Evolutionary conservation across 2,329 filamentous ascomycete species (phyloP).

Genomic region (Ophiosphaerella herpotricha): DNA sequence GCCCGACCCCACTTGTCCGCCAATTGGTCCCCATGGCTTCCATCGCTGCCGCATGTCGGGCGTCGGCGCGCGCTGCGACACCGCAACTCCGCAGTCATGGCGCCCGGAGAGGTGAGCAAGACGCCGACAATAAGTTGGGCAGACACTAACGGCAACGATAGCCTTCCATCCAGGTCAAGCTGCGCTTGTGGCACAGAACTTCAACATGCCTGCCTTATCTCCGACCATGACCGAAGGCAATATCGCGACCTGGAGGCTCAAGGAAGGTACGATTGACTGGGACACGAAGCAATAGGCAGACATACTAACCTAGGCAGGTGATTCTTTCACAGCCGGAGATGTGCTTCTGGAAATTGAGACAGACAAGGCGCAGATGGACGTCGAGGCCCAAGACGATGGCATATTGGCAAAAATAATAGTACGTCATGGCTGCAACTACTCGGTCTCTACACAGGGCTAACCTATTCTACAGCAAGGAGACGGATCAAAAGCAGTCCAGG

Average conservation of each 20-base stretch:
- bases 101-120: slow-evolving; percentile 61
- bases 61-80: slow-evolving; percentile 64
- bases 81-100: slow-evolving; percentile 59
- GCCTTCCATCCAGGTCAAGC: slow-evolving; percentile 67
- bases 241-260: slow-evolving; percentile 82
- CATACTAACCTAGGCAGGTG: slow-evolving; percentile 53
- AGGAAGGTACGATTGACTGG: slow-evolving; percentile 63
- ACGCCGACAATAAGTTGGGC: slow-evolving; percentile 12
- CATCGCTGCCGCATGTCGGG: slow-evolving; percentile 66
- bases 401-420: slow-evolving; percentile 80
- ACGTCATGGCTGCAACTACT: slow-evolving; percentile 11
- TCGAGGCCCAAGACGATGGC: slow-evolving; percentile 89
- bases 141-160: slow-evolving; percentile 44
- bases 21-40: slow-evolving; percentile 63
- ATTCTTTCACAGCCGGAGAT: slow-evolving; percentile 79
- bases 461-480: slow-evolving; percentile 57
- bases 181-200: slow-evolving; percentile 77
- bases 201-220: slow-evolving; percentile 88
- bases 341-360: slow-evolving; percentile 92
- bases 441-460: slow-evolving; percentile 8
- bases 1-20: slow-evolving; percentile 18
- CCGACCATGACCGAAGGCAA: slow-evolving; percentile 95
- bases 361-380: slow-evolving; percentile 93
- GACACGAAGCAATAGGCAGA: neutral
- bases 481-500: slow-evolving; percentile 75